Percentiles rank a stretch among this genome's conserved stretches.
phyloP scores from a whole-genome alignment of 768 basidiomycete genomes.

The Lactarius indigo region DNA sequence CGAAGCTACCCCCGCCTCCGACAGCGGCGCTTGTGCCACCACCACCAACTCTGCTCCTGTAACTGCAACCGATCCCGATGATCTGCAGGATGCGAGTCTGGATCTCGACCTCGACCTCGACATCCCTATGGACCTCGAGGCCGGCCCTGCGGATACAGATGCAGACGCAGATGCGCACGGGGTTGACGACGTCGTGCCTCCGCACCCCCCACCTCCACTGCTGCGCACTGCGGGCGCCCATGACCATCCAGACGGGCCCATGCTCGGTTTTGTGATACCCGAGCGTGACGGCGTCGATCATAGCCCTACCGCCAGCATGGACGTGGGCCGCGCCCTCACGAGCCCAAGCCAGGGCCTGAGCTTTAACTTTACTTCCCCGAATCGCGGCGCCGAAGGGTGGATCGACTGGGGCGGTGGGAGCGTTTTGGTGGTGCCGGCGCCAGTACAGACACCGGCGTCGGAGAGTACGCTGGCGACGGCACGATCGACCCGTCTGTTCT shows the following conservation, averaged over 20 bases:
- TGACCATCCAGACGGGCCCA: constrained; percentile 10
- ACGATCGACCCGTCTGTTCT: constrained; percentile 25
- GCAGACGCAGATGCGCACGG: no score
- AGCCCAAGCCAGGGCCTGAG: neutral
- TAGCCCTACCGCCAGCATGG: neutral
- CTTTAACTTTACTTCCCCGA: neutral
- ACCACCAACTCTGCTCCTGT: neutral
- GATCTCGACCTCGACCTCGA: neutral
- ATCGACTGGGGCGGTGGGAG: neutral
- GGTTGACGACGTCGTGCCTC: neutral
- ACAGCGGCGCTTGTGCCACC: neutral
- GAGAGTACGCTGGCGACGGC: constrained; percentile 15
- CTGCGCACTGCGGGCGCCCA: neutral
- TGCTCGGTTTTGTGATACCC: constrained; percentile 9
- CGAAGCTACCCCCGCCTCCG: neutral
- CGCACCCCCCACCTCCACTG: neutral
- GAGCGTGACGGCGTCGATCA: neutral
- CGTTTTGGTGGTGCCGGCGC: neutral
- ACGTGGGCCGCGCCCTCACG: no score
- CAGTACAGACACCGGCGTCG: neutral
- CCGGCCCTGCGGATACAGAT: neutral
- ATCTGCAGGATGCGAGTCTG: neutral
- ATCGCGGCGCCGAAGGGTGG: neutral
- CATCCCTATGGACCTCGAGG: neutral
- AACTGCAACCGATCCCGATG: neutral